Base-by-base conservation (phyloP, 1,284 basidiomycete genomes). In the Ganoderma meredithae region DNA sequence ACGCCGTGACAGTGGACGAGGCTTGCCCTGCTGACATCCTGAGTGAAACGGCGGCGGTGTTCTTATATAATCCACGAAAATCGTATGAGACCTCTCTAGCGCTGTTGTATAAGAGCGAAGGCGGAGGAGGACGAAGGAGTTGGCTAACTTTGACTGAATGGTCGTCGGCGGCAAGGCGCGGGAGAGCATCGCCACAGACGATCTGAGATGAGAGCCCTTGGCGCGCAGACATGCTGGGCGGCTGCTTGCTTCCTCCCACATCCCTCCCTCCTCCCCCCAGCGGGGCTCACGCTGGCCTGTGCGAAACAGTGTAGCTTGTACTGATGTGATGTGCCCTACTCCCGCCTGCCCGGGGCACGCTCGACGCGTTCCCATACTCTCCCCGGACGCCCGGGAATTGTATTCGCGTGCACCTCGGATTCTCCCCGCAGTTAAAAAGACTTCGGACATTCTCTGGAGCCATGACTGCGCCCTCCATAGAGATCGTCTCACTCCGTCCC, bases 401-500 rank as follows among this genome's bases (percentile, higher is more conserved):
- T 71, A 65, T 72, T 76, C 76, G 75, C 76, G 72, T 65, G 41
- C 74, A 75, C 73, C 73, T 77, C 75, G 74, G 78, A 74, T 75
- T 69, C 74, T 77, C 71, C 71, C 72, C 74, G 72, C 74, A 73
- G 71, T 76, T 76, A 72, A 75, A 75, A 76, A 70, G 69, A 71
- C 74, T 73, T 77, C 78, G 77, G 76, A 63, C 60, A 76, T 76
- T 77, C 74, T 75, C 75, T 75, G 77, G 78, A 72, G 63, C 64
- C 73, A 74, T 71, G 58, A 62, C 69, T 70, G 67, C 74, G 69
- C 69, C 66, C 72, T 52, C 68, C 70, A 72, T 74, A 74, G 64
- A 74, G 70, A 76, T 69, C 72, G 64, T 70, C 69, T 69, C 67
- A 70, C 70, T 71, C 71, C 52, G 27, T 49, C 52, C 53, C 62